Evolutionary conservation across 305 asterid species (phyloP).

Genomic region (Solanum hybrid): DNA sequence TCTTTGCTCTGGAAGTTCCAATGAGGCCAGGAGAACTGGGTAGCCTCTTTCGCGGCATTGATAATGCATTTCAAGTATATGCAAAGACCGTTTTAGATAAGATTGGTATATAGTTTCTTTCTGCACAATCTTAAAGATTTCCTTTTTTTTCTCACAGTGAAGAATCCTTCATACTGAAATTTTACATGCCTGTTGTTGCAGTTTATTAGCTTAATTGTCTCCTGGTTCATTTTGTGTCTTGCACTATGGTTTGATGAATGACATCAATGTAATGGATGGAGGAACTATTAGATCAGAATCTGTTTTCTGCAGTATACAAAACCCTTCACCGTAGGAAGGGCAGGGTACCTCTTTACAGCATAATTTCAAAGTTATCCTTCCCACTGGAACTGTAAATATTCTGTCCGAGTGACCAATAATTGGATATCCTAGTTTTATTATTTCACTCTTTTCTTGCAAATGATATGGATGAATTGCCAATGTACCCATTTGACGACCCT

Average conservation of each 20-base stretch:
- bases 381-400: background rate
- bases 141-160: background rate
- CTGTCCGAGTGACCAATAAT: background rate
- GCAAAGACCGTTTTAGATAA: slow-evolving; percentile 63
- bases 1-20: slow-evolving; percentile 88
- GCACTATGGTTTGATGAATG: background rate
- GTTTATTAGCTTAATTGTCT: background rate
- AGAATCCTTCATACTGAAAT: background rate
- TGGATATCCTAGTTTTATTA: background rate
- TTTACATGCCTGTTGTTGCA: background rate
- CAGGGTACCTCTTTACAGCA: background rate
- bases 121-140: background rate
- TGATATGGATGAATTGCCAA: background rate
- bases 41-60: slow-evolving; percentile 89
- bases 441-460: background rate
- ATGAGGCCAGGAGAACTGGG: slow-evolving; percentile 86
- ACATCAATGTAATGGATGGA: background rate
- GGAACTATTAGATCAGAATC: background rate
- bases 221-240: background rate
- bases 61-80: slow-evolving; percentile 93
- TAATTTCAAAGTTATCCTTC: background rate
- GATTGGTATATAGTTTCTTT: slow-evolving; percentile 45
- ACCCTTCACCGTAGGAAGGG: background rate
- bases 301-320: background rate
- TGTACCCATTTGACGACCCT: background rate